A percentile compares a stretch with the other conserved stretches of the same genome.
Evolutionary conservation across 1,139 yeast species (phyloP).

Genomic region (Debaryomyces singareniensis): DNA sequence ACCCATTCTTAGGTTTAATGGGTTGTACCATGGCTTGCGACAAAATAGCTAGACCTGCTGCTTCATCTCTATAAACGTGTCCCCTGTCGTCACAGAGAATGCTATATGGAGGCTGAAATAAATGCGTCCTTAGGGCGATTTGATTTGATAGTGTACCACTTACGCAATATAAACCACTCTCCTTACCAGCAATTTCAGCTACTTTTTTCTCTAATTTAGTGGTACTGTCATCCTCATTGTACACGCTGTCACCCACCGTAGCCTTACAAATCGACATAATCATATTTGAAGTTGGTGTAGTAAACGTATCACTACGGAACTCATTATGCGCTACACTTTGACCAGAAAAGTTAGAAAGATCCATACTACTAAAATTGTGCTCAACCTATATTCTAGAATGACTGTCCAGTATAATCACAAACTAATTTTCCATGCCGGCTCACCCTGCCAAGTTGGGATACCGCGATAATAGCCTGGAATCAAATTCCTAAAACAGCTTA

Average conservation of each 20-base stretch:
- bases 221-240: constrained; percentile 36
- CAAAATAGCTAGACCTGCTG: constrained; percentile 41
- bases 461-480: no score
- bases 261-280: constrained; percentile 21
- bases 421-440: no score
- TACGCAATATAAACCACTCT: constrained; percentile 37
- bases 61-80: constrained; percentile 36
- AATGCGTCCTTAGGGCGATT: constrained; percentile 33
- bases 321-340: constrained; percentile 29
- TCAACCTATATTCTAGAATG: no score
- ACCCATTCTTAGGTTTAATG: constrained; percentile 31
- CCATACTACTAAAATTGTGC: no score
- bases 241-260: constrained; percentile 38
- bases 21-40: constrained; percentile 43
- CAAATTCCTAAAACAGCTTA: no score
- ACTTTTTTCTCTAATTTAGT: constrained; percentile 28
- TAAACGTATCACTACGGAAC: constrained; percentile 43
- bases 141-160: constrained; percentile 45
- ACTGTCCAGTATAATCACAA: no score
- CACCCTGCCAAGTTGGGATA: no score
- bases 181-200: constrained; percentile 33
- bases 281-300: constrained; percentile 39
- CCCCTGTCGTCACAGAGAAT: constrained; percentile 36
- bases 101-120: constrained; percentile 41
- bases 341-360: constrained; percentile 13